phyloP scores from a whole-genome alignment of 2,329 filamentous ascomycete species.

The Pseudocercospora ulei region DNA sequence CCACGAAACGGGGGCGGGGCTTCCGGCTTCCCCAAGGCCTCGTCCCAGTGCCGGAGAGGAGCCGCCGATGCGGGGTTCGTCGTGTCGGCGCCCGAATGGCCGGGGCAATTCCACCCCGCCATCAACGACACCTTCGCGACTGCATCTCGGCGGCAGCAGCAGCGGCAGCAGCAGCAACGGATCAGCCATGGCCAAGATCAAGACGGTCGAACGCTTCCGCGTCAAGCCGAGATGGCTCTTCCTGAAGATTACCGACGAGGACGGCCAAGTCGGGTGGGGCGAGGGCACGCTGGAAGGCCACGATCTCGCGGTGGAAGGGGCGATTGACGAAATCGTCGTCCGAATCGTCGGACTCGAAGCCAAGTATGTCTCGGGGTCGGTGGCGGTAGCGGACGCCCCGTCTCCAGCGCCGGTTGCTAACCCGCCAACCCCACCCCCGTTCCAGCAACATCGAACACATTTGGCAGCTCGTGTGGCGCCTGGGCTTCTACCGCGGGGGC shows the following conservation, averaged over 20 bases:
- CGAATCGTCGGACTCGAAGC: slow-evolving; percentile 59
- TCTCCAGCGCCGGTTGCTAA: not conserved
- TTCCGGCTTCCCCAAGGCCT: no score
- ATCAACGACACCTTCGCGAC: no score
- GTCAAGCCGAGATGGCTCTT: slow-evolving; percentile 68
- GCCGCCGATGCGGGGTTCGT: no score
- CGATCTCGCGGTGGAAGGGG: slow-evolving; percentile 63
- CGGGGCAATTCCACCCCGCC: no score
- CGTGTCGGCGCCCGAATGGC: no score
- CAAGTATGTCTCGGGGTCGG: no score
- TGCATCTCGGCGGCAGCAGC: no score
- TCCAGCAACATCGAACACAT: slow-evolving; percentile 69
- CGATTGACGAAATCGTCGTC: slow-evolving; percentile 56
- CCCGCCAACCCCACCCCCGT: slow-evolving; percentile 34
- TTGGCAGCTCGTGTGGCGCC: slow-evolving; percentile 63
- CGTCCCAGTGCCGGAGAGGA: no score
- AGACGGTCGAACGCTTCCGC: slow-evolving; percentile 61
- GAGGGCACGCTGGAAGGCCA: slow-evolving; percentile 67
- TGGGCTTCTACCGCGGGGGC: slow-evolving; percentile 64
- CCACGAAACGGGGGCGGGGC: no score
- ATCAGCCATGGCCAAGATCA: slow-evolving; percentile 51
- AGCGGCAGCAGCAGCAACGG: slow-evolving; percentile 30
- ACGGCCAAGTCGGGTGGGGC: slow-evolving; percentile 59
- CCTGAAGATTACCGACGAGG: slow-evolving; percentile 62
- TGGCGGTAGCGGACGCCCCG: slow-evolving; percentile 3